Percentiles rank a stretch among this genome's conserved stretches.
Conservation (phyloP, 768 basidiomycete genomes). For the Pluteus cervinus region DNA sequence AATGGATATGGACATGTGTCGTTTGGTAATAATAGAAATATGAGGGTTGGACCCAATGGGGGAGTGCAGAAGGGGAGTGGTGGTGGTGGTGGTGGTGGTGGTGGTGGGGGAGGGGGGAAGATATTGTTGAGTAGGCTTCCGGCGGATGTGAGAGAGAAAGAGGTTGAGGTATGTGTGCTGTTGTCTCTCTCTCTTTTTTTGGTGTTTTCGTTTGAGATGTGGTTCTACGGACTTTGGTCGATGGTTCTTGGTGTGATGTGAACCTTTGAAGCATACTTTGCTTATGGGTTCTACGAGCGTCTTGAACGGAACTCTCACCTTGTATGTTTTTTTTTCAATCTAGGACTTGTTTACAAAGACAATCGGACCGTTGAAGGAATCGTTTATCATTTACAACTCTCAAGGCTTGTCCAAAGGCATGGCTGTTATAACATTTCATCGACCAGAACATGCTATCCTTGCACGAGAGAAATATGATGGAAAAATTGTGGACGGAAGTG, state of each 20-base stretch:
- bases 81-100: conserved; percentile 16
- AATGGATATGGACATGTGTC: conserved; percentile 8
- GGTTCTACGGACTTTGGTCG: no score
- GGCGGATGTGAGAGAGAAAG: conserved; percentile 59
- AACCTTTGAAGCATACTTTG: no score
- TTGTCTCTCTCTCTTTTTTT: not conserved
- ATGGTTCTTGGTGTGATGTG: no score
- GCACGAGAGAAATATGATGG: conserved; percentile 70
- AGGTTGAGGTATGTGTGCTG: conserved; percentile 52
- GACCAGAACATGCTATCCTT: conserved; percentile 52
- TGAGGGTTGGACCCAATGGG: not conserved
- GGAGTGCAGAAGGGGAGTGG: conserved; percentile 1
- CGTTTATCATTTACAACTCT: conserved; percentile 68
- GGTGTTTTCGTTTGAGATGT: not conserved
- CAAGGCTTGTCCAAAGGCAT: conserved; percentile 75
- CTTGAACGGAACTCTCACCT: no score
- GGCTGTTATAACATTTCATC: conserved; percentile 67
- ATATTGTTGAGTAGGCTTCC: conserved; percentile 64
- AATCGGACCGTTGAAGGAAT: conserved; percentile 66
- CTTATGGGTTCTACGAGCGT: no score
- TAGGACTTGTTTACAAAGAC: conserved; percentile 76
- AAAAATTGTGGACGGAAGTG: conserved; percentile 65
- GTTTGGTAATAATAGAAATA: not conserved
- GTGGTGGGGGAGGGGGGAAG: conserved; percentile 50
- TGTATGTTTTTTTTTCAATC: conserved; percentile 1